Percentiles rank a stretch among this genome's conserved stretches.
phyloP scores from a whole-genome alignment of 164 flowering plant species.

The Dillenia turbinata region DNA sequence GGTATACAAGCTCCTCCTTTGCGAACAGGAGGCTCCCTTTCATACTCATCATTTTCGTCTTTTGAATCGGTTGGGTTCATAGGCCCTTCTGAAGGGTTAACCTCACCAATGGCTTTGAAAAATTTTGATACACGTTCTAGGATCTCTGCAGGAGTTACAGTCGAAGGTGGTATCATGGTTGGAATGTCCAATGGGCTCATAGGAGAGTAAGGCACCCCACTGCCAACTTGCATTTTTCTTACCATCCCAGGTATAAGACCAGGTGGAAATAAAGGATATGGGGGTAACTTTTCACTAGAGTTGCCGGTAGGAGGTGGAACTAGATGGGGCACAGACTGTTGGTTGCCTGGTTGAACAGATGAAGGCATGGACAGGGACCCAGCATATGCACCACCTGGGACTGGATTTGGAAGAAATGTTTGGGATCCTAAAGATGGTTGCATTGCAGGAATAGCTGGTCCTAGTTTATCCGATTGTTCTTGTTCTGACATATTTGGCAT shows the following conservation, averaged over 20 bases:
- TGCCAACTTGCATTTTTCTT: slow-evolving; percentile 94
- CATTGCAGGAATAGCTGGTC: slow-evolving; percentile 22
- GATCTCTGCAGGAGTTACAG: slow-evolving; percentile 61
- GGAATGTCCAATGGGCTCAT: slow-evolving; percentile 98
- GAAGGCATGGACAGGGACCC: slow-evolving; percentile 48
- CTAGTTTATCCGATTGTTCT: slow-evolving; percentile 52
- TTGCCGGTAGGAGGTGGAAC: slow-evolving; percentile 27
- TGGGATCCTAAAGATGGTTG: slow-evolving; percentile 31
- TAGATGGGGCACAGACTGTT: slow-evolving; percentile 25
- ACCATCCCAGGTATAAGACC: slow-evolving; percentile 99
- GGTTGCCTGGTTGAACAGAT: slow-evolving; percentile 45
- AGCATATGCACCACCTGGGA: slow-evolving; percentile 35
- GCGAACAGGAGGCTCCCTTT: slow-evolving; percentile 60
- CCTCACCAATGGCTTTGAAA: slow-evolving; percentile 91
- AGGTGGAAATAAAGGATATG: slow-evolving; percentile 95
- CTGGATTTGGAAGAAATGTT: slow-evolving; percentile 46
- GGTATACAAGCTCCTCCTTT: slow-evolving; percentile 99
- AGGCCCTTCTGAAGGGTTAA: slow-evolving; percentile 93
- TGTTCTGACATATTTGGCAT: slow-evolving; percentile 31
- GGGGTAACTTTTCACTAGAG: slow-evolving; percentile 64
- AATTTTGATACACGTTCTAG: slow-evolving; percentile 87
- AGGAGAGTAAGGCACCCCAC: slow-evolving; percentile 98
- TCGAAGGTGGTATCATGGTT: slow-evolving; percentile 88
- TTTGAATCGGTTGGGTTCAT: slow-evolving; percentile 43
- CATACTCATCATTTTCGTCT: slow-evolving; percentile 65